Percentiles rank a stretch among this genome's conserved stretches.
These are phyloP conservation scores for Aspergillus texensis DNA, from an alignment of 2,329 filamentous ascomycete species.

Conservation along the genomic window DNA sequence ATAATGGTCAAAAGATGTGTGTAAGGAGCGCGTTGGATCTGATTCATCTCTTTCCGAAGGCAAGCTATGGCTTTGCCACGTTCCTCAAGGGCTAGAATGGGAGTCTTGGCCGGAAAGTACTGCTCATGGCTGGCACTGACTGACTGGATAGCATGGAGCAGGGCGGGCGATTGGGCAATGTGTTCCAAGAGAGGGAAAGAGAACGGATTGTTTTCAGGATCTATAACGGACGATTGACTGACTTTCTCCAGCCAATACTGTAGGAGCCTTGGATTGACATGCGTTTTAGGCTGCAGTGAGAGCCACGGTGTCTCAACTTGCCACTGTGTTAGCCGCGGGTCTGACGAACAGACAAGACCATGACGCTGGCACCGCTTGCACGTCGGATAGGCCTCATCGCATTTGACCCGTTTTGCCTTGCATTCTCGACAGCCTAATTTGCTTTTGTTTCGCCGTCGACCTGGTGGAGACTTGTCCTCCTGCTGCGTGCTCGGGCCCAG, in stretches of 20 bases:
- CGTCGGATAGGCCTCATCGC: constrained; percentile 23
- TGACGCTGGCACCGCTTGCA: constrained; percentile 20
- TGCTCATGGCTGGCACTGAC: constrained; percentile 21
- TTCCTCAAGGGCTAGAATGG: constrained; percentile 18
- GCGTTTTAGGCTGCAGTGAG: constrained; percentile 6
- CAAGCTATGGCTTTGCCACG: constrained; percentile 18
- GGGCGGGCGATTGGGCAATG: constrained; percentile 14
- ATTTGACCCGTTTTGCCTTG: constrained; percentile 23
- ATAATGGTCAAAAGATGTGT: constrained; percentile 14
- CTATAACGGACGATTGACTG: constrained; percentile 14
- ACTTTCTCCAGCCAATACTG: constrained; percentile 22
- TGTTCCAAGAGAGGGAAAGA: constrained; percentile 16
- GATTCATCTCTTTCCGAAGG: constrained; percentile 14
- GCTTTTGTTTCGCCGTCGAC: constrained; percentile 13
- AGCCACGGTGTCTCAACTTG: constrained; percentile 19
- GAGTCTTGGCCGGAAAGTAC: constrained; percentile 11
- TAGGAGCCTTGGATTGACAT: constrained; percentile 15
- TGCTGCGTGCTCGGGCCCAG: constrained; percentile 6
- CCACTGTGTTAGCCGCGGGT: constrained; percentile 16
- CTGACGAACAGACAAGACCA: constrained; percentile 16
- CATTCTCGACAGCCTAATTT: constrained; percentile 23
- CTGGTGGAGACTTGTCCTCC: neutral
- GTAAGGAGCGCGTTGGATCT: constrained; percentile 5
- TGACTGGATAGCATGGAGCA: constrained; percentile 18
- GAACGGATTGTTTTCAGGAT: constrained; percentile 20